Conservation (phyloP, 345 rosid species). For the Euphorbia peplus region DNA sequence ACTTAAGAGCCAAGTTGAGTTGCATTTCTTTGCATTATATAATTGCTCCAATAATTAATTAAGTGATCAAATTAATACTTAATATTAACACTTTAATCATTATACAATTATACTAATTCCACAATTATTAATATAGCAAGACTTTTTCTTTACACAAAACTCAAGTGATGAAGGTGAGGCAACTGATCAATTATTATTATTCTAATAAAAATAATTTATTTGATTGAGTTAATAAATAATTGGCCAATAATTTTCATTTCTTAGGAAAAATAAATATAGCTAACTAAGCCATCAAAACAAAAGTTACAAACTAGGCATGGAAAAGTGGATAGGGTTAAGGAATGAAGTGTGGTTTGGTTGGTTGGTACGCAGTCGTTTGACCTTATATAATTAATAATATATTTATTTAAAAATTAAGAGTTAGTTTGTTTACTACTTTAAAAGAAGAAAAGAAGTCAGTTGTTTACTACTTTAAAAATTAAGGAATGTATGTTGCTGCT, state of each 20-base stretch:
- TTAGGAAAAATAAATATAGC: not conserved
- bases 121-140: not conserved
- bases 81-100: not conserved
- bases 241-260: not conserved
- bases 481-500: not conserved
- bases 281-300: not conserved
- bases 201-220: not conserved
- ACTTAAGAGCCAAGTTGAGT: conserved; percentile 3
- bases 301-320: not conserved
- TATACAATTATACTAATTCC: not conserved
- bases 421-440: too few relatives aligned
- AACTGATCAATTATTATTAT: not conserved
- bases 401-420: too few relatives aligned
- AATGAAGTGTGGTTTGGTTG: not conserved
- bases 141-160: not conserved
- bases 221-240: not conserved
- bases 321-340: not conserved
- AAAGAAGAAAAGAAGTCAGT: too few relatives aligned
- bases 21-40: not conserved
- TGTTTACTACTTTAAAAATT: too few relatives aligned
- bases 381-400: not conserved
- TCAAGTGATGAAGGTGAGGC: not conserved
- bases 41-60: not conserved
- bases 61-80: not conserved
- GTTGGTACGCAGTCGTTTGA: conserved; percentile 12